Evolutionary conservation across 2,329 filamentous ascomycete genomes (phyloP), one percentile per base, ranked within the genome.

Genomic region (Leptosphaerulina australis): DNA sequence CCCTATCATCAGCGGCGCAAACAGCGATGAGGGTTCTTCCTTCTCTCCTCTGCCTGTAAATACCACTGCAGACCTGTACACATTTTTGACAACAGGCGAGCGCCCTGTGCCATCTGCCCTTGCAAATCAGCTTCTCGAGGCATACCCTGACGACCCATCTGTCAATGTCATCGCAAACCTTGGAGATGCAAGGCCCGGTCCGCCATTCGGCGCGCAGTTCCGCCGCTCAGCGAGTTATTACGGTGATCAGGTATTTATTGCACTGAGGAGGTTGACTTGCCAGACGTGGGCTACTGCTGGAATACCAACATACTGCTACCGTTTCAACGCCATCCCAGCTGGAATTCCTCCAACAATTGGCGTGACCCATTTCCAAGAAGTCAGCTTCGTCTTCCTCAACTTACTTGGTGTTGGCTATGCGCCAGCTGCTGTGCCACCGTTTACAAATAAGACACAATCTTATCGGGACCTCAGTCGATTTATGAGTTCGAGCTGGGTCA

Each of bases 1-100:
- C 0, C 84, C 85, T 1, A 79, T 88, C 30, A 76, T 90, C 5
- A 74, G 79, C 25, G 86, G 87, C 5, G 80, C 79, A 26, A 88
- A 88, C 66, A 80, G 80, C 1, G 86, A 89, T 58, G 87, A 90
- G 65, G 87, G 84, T 2, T 80, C 80, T 0, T 73, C 75, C 1
- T 87, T 86, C 60, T 79, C 76, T 0, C 76, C 78, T 9, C 66
- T 53, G 5, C 80, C 78, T 12, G 79, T 87, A 53, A 80, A 85
- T 62, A 83, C 79, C 1, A 80, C 76, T 9, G 76, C 72, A 12
- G 76, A 85, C 39, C 82, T 86, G 61, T 68, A 74, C 34, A 73
- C 69, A 39, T 68, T 81, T 11, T 71, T 67, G 18, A 66, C 64
- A 29, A 60, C 62, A 15, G 58, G 58, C 3, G 44, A 43, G 8